Conservation (phyloP, 176 grass and related monocot genomes). For the Dendrocalamus sinicus region DNA sequence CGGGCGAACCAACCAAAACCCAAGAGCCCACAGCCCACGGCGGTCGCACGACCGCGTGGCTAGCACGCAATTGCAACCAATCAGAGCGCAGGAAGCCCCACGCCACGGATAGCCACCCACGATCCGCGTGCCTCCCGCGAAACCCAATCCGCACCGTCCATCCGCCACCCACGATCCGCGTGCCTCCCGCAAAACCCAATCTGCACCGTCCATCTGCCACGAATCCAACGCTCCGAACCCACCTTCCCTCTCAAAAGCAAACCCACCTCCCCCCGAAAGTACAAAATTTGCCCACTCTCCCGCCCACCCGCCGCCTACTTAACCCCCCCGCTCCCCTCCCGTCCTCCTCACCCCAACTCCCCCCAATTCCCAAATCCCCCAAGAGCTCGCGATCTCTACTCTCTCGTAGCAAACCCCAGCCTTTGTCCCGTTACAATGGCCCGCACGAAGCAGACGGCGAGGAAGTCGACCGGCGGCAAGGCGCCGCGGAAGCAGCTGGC, state of each 20-base stretch:
- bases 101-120: conserved; percentile 36
- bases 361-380: conserved; percentile 3
- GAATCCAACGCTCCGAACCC: conserved; percentile 42
- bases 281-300: conserved; percentile 13
- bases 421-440: conserved; percentile 44
- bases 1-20: background rate
- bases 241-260: background rate
- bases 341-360: background rate
- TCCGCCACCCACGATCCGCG: background rate
- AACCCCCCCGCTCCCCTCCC: background rate
- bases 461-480: conserved; percentile 77
- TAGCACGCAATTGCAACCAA: background rate
- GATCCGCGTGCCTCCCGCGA: conserved; percentile 32
- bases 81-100: background rate
- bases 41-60: background rate
- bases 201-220: background rate
- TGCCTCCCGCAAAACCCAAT: background rate
- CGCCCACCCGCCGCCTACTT: conserved; percentile 31
- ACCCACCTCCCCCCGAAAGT: background rate
- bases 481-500: conserved; percentile 70
- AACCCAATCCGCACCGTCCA: background rate
- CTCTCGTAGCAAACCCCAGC: background rate
- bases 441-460: conserved; percentile 70
- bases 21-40: background rate
- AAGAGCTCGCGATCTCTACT: background rate